Evolutionary conservation across 2,329 filamentous ascomycete genomes (phyloP).

Genomic region (Aspergillus tamarii): DNA sequence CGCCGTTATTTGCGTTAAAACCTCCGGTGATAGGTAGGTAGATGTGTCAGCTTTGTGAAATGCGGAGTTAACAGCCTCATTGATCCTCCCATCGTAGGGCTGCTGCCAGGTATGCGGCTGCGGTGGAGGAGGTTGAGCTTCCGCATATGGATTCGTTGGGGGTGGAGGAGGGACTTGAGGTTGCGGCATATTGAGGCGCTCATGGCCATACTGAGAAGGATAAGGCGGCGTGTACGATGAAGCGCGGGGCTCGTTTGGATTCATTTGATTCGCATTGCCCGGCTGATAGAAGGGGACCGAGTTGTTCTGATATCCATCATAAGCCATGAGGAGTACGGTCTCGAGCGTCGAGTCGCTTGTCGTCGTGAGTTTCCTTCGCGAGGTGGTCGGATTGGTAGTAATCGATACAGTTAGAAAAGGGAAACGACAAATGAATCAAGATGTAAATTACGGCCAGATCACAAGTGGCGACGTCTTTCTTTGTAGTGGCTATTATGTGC

Average conservation of each 20-base stretch:
- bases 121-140: constrained; percentile 23
- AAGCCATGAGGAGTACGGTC: constrained; percentile 39
- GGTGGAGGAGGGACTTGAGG: constrained; percentile 33
- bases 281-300: constrained; percentile 33
- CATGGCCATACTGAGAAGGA: constrained; percentile 34
- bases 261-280: constrained; percentile 27
- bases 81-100: constrained; percentile 45
- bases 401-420: neutral
- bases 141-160: constrained; percentile 22
- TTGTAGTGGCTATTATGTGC: neutral
- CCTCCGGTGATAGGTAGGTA: constrained; percentile 59
- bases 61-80: constrained; percentile 61
- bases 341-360: constrained; percentile 3
- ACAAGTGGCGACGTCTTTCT: neutral
- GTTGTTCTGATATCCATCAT: constrained; percentile 44
- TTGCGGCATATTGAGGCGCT: constrained; percentile 41
- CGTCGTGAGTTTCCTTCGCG: neutral
- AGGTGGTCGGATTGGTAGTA: neutral
- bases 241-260: constrained; percentile 27
- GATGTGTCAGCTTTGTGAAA: constrained; percentile 56
- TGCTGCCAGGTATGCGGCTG: constrained; percentile 24
- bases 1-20: constrained; percentile 64
- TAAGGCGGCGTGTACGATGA: constrained; percentile 35
- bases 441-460: neutral
- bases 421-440: neutral